Evolutionary conservation across 2,329 filamentous ascomycete species (phyloP), one percentile per base, ranked within the genome.

Genomic region (Colletotrichum coccodes): DNA sequence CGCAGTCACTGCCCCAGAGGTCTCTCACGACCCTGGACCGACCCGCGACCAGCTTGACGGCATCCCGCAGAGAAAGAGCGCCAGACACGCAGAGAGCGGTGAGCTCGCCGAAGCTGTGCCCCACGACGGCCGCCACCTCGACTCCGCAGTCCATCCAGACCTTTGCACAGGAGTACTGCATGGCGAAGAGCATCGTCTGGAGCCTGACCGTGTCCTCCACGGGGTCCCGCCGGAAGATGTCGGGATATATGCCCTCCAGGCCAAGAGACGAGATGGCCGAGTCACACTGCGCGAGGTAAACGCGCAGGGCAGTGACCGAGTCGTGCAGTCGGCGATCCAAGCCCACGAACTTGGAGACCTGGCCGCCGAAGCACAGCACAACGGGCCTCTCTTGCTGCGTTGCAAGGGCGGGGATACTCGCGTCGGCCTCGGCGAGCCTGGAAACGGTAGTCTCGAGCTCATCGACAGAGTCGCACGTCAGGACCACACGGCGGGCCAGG

Each of bases 91-190:
- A 77, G 5, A 81, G 60, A 2, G 78, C 79, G 0, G 78, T 79
- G 0, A 81, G 57, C 57, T 81, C 74, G 7, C 80, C 80, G 62
- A 82, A 77, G 70, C 78, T 79, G 62, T 81, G 80, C 0, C 79
- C 80, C 9, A 65, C 11, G 8, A 54, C 63, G 16, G 56, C 56
- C 8, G 28, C 32, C 1, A 60, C 58, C 23, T 42, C 30, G 6
- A 65, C 56, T 6, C 63, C 63, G 8, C 63, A 60, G 30, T 47
- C 56, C 3, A 60, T 65, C 63, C 63, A 65, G 1, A 56, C 36
- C 9, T 26, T 46, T 4, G 63, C 56, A 2, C 28, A 65, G 1
- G 56, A 30, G 12, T 65, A 65, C 30, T 65, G 63, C 4, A 65
- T 16, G 5, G 56, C 56, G 32, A 65, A 65, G 1, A 60, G 21